Base-by-base conservation (phyloP, 1,284 basidiomycete genomes). In the Veloboletus limbatus region DNA sequence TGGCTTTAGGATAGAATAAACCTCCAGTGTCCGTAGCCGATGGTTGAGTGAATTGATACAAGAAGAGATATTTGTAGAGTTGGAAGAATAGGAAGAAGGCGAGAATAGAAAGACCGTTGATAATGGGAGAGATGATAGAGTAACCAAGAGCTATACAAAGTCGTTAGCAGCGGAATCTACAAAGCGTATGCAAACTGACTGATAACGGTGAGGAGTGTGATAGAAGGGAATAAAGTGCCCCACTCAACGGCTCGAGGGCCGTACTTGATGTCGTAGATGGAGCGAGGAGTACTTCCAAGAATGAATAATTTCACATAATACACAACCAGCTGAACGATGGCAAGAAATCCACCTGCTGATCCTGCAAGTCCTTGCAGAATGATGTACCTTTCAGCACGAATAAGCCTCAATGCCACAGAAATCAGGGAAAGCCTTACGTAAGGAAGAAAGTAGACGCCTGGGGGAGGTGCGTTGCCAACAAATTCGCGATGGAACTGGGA, bases 1-100 rank as follows among this genome's bases (percentile, higher is more conserved):
- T 82, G 2, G 97, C 96, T 68, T 88, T 92, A 36, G 94, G 94
- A 76, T 96, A 98, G 77, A 98, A 98, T 40, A 91, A 68, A 0
- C 96, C 96, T 22, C 93, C 95, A 0, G 96, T 98, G 56, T 99
- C 96, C 41, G 70, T 73, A 3, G 77, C 70, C 0, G 79, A 69
- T 13, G 85, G 82, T 62, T 89, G 85, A 54, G 93, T 87, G 61
- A 86, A 81, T 59, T 79, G 76, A 77, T 84, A 94, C 38, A 88
- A 71, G 76, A 91, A 94, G 21, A 90, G 77, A 61, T 93, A 96
- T 70, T 97, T 97, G 77, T 88, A 95, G 27, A 92, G 70, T 51
- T 82, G 70, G 69, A 88, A 97, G 67, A 92, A 90, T 33, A 88
- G 68, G 66, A 88, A 81, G 75, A 97, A 97, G 3, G 89, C 84